These are phyloP conservation scores for Paracoccidioides brasiliensis DNA, from an alignment of 2,329 filamentous ascomycete species.

Conservation along the genomic window DNA sequence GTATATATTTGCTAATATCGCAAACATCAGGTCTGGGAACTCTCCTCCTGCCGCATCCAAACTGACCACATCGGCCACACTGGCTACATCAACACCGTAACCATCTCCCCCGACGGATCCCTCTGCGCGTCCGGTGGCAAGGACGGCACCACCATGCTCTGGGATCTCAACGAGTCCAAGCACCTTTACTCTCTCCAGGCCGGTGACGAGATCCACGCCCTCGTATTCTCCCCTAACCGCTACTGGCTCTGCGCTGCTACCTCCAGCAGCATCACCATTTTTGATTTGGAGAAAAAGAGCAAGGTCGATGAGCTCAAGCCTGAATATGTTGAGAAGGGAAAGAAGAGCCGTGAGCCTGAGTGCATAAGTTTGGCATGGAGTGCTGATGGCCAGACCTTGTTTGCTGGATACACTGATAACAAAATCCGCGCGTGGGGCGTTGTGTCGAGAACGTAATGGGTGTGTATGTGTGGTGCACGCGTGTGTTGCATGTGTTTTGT, in stretches of 20 bases:
- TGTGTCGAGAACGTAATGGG: constrained; percentile 73
- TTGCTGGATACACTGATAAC: constrained; percentile 99
- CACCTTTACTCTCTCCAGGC: constrained; percentile 99
- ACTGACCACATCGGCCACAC: constrained; percentile 99
- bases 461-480: constrained; percentile 8
- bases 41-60: constrained; percentile 98
- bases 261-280: constrained; percentile 97
- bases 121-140: constrained; percentile 98
- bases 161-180: constrained; percentile 99
- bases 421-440: constrained; percentile 96
- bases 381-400: constrained; percentile 96
- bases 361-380: constrained; percentile 95
- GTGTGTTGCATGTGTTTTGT: neutral
- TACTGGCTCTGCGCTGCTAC: constrained; percentile 99
- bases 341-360: constrained; percentile 99
- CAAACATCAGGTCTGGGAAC: constrained; percentile 81
- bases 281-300: constrained; percentile 99
- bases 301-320: constrained; percentile 99
- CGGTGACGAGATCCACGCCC: constrained; percentile 99
- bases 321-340: constrained; percentile 87
- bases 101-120: constrained; percentile 97
- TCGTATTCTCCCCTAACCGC: constrained; percentile 99
- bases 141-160: constrained; percentile 99
- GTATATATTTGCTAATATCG: constrained; percentile 17
- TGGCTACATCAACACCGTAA: constrained; percentile 99